Evolutionary conservation across 371 early-diverging fungal genomes (phyloP).

Genomic region (Mucor sp.): DNA sequence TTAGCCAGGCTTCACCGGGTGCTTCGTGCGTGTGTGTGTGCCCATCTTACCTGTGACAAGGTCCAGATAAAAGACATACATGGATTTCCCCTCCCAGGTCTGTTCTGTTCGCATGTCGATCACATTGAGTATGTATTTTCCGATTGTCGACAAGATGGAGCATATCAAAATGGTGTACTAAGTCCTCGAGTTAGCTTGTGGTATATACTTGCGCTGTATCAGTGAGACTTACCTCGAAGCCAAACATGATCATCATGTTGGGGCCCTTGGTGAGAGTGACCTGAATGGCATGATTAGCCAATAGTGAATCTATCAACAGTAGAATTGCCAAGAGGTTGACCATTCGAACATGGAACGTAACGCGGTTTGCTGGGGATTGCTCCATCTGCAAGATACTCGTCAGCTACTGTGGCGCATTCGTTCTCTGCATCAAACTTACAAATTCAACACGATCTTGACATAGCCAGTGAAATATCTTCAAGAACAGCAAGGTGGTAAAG

Average conservation of each 20-base stretch:
- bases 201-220: not conserved
- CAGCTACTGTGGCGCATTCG: not conserved
- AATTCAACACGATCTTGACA: constrained; percentile 90
- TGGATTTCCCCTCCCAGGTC: constrained; percentile 94
- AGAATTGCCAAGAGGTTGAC: constrained; percentile 66
- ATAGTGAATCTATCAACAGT: constrained; percentile 63
- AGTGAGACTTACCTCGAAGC: constrained; percentile 77
- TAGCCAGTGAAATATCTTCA: constrained; percentile 97
- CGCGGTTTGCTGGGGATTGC: constrained; percentile 69
- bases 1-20: not conserved
- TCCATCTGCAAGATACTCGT: constrained; percentile 77
- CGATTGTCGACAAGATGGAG: constrained; percentile 67
- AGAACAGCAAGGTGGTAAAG: constrained; percentile 81
- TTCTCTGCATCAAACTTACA: constrained; percentile 54
- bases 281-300: constrained; percentile 71
- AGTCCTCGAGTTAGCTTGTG: not conserved
- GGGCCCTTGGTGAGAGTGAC: constrained; percentile 68
- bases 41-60: constrained; percentile 65
- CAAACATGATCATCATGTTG: constrained; percentile 94
- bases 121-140: constrained; percentile 84
- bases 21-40: not conserved
- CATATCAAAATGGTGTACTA: constrained; percentile 88
- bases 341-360: constrained; percentile 72
- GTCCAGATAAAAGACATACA: constrained; percentile 89
- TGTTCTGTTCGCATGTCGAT: constrained; percentile 81